Evolutionary conservation across 2,329 filamentous ascomycete species (phyloP).

Genomic region (Aspergillus calidoustus): DNA sequence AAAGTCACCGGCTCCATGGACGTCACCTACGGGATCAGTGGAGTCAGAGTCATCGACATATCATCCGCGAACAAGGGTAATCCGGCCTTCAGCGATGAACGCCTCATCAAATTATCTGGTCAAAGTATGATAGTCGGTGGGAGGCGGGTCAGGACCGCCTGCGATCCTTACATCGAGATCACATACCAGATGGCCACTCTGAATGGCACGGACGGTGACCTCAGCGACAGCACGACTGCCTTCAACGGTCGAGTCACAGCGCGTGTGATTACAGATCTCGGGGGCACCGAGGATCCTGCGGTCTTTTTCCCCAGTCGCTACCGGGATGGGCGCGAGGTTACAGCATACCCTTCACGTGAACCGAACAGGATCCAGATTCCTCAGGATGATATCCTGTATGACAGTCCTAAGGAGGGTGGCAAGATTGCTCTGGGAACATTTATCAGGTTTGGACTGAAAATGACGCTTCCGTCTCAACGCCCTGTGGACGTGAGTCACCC

Average conservation of each 20-base stretch:
- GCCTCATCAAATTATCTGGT: not conserved
- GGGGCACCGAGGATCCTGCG: not conserved
- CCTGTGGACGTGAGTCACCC: too few species aligned
- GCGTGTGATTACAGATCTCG: not conserved
- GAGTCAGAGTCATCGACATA: not conserved
- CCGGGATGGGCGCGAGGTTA: not conserved
- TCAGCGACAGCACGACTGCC: not conserved
- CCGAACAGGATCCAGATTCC: conserved; percentile 1
- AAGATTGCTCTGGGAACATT: conserved; percentile 3
- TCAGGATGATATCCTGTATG: not conserved
- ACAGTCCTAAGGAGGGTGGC: not conserved
- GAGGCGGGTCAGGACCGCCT: not conserved
- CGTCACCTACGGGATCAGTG: not conserved
- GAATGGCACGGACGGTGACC: not conserved
- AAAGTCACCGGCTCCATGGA: not conserved
- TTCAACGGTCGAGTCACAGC: not conserved
- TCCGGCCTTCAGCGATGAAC: conserved; percentile 2
- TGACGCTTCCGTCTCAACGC: not conserved
- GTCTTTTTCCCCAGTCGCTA: not conserved
- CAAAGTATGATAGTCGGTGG: not conserved
- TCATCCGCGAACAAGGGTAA: not conserved
- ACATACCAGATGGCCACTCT: conserved; percentile 1
- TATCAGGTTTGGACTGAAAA: not conserved
- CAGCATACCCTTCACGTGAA: too few species aligned
- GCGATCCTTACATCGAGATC: not conserved